Base-by-base conservation (phyloP, 176 grass and related monocot genomes). In the Phoenix roebelenii region DNA sequence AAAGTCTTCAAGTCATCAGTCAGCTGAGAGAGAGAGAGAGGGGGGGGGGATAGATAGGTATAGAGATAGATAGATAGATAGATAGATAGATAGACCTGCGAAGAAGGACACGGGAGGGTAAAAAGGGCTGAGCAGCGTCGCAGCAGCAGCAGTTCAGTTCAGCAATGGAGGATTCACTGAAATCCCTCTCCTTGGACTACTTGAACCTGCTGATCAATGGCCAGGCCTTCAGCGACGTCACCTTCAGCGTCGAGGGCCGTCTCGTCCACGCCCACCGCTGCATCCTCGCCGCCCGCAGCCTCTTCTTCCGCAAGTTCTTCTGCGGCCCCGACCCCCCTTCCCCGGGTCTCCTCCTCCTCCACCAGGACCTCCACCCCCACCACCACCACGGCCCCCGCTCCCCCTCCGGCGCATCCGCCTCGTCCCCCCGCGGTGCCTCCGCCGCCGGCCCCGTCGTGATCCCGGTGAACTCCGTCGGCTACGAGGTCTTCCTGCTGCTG, bases 241-340 rank as follows among this genome's bases (percentile, higher is more conserved):
- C 94, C 16, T 98, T 98, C 88, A 92, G 74, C 69, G 88, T 98
- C 3, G 94, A 98, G 60, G 94, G 94, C 52, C 84, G 94, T 1
- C 84, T 89, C 0, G 94, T 98, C 56, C 94, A 98, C 70, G 94
- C 94, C 12, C 94, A 98, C 76, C 94, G 94, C 63, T 93, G 94
- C 88, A 92, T 98, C 84, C 84, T 98, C 25, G 94, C 94, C 5
- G 94, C 94, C 1, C 79, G 94, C 25, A 98, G 94, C 79, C 88
- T 85, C 64, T 98, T 93, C 82, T 98, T 98, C 52, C 94, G 94
- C 64, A 92, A 88, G 70, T 89, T 86, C 82, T 98, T 98, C 76
- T 98, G 94, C 61, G 76, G 88, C 3, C 75, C 59, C 59, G 87
- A 72, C 30, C 76, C 70, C 0, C 68, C 83, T 15, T 56, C 56